Conservation (phyloP, 495 filamentous ascomycete genomes). For the Neurospora sp. region DNA sequence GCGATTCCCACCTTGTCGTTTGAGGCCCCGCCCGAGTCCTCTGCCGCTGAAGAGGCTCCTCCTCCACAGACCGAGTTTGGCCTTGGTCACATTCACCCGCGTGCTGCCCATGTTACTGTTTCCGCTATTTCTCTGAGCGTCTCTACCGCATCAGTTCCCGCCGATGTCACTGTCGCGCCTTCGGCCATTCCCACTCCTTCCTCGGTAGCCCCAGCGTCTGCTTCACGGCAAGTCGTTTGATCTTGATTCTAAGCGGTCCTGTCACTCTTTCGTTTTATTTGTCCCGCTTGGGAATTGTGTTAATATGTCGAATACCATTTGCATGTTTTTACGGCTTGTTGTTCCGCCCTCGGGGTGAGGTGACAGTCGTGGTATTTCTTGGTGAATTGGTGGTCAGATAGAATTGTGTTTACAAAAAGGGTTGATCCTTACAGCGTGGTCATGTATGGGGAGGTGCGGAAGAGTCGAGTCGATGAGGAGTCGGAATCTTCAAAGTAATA, state of each 20-base stretch:
- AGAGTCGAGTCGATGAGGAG: constrained; percentile 7
- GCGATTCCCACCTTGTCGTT: background rate
- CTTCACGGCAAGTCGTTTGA: background rate
- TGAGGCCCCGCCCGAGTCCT: background rate
- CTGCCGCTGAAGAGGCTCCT: background rate
- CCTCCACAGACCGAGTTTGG: constrained; percentile 14
- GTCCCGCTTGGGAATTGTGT: constrained; percentile 1
- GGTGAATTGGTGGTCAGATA: constrained; percentile 13
- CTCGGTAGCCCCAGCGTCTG: background rate
- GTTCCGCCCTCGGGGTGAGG: background rate
- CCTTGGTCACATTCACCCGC: background rate
- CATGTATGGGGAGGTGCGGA: constrained; percentile 11
- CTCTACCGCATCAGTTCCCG: background rate
- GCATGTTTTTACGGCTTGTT: constrained; percentile 12
- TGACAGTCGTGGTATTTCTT: constrained; percentile 7
- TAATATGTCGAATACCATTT: constrained; percentile 15
- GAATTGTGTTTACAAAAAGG: constrained; percentile 6
- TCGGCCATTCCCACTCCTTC: background rate
- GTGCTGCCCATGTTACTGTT: background rate
- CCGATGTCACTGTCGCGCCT: background rate
- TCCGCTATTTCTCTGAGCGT: background rate
- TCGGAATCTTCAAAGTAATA: constrained; percentile 17
- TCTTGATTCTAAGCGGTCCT: background rate
- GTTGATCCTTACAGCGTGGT: constrained; percentile 10
- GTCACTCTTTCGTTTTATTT: constrained; percentile 11